phyloP scores from a whole-genome alignment of 2,329 filamentous ascomycete species.

The Aspergillus sp. region DNA sequence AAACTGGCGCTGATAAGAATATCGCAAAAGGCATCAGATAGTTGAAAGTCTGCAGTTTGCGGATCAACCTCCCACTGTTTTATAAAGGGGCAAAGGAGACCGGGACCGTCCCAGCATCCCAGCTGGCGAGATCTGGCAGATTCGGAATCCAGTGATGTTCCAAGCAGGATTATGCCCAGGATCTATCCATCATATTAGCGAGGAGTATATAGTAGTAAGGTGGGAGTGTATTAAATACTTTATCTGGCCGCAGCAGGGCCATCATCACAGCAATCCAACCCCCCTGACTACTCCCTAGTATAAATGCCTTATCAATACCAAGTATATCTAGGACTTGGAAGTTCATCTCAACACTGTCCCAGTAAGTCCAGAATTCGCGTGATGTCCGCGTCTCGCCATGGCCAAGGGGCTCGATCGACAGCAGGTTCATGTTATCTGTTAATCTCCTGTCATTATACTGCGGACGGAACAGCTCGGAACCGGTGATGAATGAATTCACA shows the following conservation, averaged over 20 bases:
- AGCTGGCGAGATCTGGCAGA: background rate
- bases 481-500: background rate
- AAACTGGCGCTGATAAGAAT: background rate
- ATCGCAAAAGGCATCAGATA: background rate
- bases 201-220: background rate
- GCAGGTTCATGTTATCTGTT: background rate
- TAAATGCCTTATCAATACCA: background rate
- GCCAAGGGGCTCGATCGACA: background rate
- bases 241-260: background rate
- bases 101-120: background rate
- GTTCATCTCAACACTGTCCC: background rate
- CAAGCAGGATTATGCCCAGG: background rate
- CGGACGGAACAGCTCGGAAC: background rate
- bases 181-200: background rate
- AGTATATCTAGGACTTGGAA: background rate
- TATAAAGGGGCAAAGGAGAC: background rate
- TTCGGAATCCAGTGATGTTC: background rate
- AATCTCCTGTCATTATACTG: background rate
- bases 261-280: background rate
- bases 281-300: background rate
- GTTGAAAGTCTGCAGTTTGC: background rate
- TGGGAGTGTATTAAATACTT: background rate
- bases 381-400: background rate
- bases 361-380: background rate
- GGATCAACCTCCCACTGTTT: background rate